Percentiles rank a stretch among this genome's conserved stretches.
phyloP scores from a whole-genome alignment of 2,329 filamentous ascomycete species.

The Aspergillus sergii region DNA sequence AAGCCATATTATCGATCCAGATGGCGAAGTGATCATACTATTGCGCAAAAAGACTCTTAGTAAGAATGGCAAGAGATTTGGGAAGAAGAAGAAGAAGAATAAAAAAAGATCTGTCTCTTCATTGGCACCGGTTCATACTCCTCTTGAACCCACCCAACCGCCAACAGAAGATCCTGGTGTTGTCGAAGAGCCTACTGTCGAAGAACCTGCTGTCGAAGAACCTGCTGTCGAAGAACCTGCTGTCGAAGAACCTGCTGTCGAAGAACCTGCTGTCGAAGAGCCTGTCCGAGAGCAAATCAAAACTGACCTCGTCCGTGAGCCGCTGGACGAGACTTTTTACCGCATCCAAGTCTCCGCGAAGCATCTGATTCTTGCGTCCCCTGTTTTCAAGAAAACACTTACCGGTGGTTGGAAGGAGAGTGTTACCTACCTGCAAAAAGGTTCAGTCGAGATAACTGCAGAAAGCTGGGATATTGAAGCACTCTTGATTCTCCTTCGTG shows the following conservation, averaged over 20 bases:
- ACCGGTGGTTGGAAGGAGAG: constrained; percentile 17
- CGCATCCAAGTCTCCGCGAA: constrained; percentile 17
- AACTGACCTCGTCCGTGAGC: not conserved
- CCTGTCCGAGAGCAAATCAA: not conserved
- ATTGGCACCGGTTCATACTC: not conserved
- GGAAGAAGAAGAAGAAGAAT: not conserved
- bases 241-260: not conserved
- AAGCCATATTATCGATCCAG: not conserved
- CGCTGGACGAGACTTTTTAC: not conserved
- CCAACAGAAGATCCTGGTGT: not conserved
- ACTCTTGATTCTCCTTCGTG: constrained; percentile 13
- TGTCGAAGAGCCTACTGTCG: not conserved
- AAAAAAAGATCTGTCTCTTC: not conserved
- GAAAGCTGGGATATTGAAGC: constrained; percentile 13
- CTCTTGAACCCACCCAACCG: not conserved
- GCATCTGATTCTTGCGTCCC: constrained; percentile 23
- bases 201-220: no score
- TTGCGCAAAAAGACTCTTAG: not conserved
- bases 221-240: no score
- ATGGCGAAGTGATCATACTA: not conserved
- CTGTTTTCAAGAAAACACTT: constrained; percentile 15
- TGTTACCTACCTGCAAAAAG: not conserved
- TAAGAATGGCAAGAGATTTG: not conserved
- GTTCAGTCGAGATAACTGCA: constrained; percentile 13
- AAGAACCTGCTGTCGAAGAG: not conserved